Base-by-base conservation (phyloP, 169 alveolate species). In the Amoebophrya sp. region DNA sequence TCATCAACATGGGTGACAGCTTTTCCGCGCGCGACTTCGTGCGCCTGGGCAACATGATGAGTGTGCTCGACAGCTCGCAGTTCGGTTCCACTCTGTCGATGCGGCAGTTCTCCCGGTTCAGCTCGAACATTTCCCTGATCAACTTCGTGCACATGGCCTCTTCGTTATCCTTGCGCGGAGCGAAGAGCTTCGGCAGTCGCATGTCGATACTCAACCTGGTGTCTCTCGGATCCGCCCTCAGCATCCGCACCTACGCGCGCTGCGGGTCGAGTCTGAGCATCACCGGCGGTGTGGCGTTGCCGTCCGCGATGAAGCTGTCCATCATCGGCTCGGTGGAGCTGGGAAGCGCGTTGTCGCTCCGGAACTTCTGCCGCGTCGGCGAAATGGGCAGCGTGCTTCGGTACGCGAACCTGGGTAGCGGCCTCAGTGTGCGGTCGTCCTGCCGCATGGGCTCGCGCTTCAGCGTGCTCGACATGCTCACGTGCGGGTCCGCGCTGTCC, bases 401-500 rank as follows among this genome's bases (percentile, higher is more conserved):
- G 53, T 23, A 23, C 12, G 54, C 47, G 2, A 33, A 40, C 47
- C 90, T 88, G 32, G 90, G 90, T 2, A 35, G 54, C 47, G 40
- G 54, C 29, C 90, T 88, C 47, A 33, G 53, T 32, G 90, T 88
- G 23, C 53, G 53, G 12, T 23, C 40, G 23, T 12, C 29, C 90
- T 1, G 40, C 23, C 40, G 90, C 40, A 7, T 88, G 54, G 90
- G 90, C 41, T 32, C 40, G 23, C 32, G 14, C 40, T 35, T 12
- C 47, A 88, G 53, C 40, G 90, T 88, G 7, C 40, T 88, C 41
- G 47, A 39, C 40, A 25, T 88, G 32, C 54, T 39, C 2, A n/a
- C 47, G 32, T 88, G 35, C 40, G 90, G 90, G 1, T 88, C 90
- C 53, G 40, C 90, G n/a, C 47, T 88, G 23, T 88, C 90, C 47